These are phyloP conservation scores for Trametes cingulata DNA, from an alignment of 768 basidiomycete species.

Conservation along the genomic window DNA sequence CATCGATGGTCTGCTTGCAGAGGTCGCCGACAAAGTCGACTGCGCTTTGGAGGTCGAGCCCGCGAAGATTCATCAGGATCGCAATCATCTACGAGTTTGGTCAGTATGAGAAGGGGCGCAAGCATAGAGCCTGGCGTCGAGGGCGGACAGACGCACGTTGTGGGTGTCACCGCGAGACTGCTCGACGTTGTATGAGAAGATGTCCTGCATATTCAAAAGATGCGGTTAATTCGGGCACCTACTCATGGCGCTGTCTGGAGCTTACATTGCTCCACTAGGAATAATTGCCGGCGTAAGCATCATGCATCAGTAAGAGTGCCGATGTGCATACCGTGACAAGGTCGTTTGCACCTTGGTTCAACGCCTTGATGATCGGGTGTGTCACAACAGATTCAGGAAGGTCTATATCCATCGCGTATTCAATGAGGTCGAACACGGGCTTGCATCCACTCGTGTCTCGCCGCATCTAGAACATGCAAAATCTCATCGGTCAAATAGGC, in stretches of 20 bases:
- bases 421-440: slow-evolving; percentile 74
- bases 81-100: slow-evolving; percentile 47
- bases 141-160: slow-evolving; percentile 40
- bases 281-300: slow-evolving; percentile 8
- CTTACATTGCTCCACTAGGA: slow-evolving; percentile 23
- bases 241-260: background rate
- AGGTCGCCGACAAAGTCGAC: slow-evolving; percentile 64
- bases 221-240: background rate
- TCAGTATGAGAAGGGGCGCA: background rate
- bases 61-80: slow-evolving; percentile 66
- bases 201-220: slow-evolving; percentile 50
- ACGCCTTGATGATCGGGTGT: slow-evolving; percentile 60
- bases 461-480: slow-evolving; percentile 41
- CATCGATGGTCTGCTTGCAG: slow-evolving; percentile 55
- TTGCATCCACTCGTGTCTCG: slow-evolving; percentile 81
- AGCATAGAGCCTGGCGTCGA: background rate
- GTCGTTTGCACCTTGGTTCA: slow-evolving; percentile 75
- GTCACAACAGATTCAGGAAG: slow-evolving; percentile 79
- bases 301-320: background rate
- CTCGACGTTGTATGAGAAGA: slow-evolving; percentile 82
- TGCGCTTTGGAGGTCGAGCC: slow-evolving; percentile 58
- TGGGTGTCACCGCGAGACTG: slow-evolving; percentile 80
- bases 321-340: slow-evolving; percentile 46
- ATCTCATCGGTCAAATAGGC: background rate
- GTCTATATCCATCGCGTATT: slow-evolving; percentile 73